Base-by-base conservation (phyloP, 305 asterid genomes). In the Fraxinus floribunda region DNA sequence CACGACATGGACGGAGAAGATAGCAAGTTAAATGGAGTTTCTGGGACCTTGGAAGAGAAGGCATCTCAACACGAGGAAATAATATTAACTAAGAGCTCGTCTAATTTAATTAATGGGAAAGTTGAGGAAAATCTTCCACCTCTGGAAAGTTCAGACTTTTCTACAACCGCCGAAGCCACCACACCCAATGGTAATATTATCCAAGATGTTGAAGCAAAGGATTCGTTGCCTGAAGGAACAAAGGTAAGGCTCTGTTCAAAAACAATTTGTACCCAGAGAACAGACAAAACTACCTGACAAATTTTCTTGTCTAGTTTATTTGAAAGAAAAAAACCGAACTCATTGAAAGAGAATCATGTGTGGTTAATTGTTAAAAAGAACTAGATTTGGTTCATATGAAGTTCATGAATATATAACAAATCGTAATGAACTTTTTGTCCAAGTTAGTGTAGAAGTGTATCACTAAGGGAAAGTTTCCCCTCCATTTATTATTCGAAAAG, bases 1-100 rank as follows among this genome's bases (percentile, higher is more conserved):
- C 78, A 84, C 73, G 81, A 76, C 77, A 60, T 83, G 83, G 89
- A 81, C 75, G 89, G 81, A 82, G 86, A 79, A 76, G 83, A 85
- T 60, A 87, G 76, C 80, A 83, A 86, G 39, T 66, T 80, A 38
- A 81, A 26, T 68, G 85, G 80, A 77, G 38, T 76, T 86, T 73
- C 52, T 83, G 83, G 79, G 80, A 78, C 79, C 72, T 64, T 22
- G 64, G 82, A 85, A 83, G 89, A 77, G 74, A 82, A 49, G 57
- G 87, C 77, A 74, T 79, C 13, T 71, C 83, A 83, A 68, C 86
- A 81, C 15, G 90, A 87, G 34, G 66, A 72, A 26, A 76, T 52
- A 52, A 16, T 79, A 57, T 79, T 70, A 49, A 9, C 20, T 13
- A 86, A 82, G 82, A 78, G 78, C 75, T 36, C 64, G 79, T 77